These are phyloP conservation scores for Aureobasidium sp. DNA, from an alignment of 2,329 filamentous ascomycete genomes.

Conservation along the genomic window DNA sequence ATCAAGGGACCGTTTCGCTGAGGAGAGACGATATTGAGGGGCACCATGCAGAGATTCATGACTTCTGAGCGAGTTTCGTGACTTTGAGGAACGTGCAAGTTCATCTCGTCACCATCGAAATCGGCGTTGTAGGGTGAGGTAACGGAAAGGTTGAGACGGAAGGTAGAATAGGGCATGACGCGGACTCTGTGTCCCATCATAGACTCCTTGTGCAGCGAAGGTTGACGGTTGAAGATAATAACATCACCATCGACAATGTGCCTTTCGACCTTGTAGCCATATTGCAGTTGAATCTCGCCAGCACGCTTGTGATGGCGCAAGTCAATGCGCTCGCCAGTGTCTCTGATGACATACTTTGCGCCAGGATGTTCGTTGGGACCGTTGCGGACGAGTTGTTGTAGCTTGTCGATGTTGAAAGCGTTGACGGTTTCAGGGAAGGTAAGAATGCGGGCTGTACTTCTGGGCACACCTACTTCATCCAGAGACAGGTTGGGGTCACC, in stretches of 20 bases:
- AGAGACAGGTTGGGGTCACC: slow-evolving; percentile 94
- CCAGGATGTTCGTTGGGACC: slow-evolving; percentile 93
- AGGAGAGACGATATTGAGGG: slow-evolving; percentile 94
- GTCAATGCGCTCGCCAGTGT: slow-evolving; percentile 90
- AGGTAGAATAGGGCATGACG: slow-evolving; percentile 99
- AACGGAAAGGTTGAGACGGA: slow-evolving; percentile 93
- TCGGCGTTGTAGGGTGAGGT: slow-evolving; percentile 99
- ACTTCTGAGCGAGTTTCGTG: slow-evolving; percentile 96
- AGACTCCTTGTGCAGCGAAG: slow-evolving; percentile 97
- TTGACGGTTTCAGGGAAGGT: slow-evolving; percentile 98
- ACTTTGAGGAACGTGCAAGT: slow-evolving; percentile 96
- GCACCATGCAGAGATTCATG: slow-evolving; percentile 93
- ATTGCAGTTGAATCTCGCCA: slow-evolving; percentile 78
- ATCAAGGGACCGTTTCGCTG: slow-evolving; percentile 95
- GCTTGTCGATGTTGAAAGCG: slow-evolving; percentile 91
- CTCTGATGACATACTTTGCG: slow-evolving; percentile 91
- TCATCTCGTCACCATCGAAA: slow-evolving; percentile 99
- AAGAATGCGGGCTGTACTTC: slow-evolving; percentile 83
- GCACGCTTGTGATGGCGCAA: slow-evolving; percentile 86
- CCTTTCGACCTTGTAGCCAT: slow-evolving; percentile 97
- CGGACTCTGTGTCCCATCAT: slow-evolving; percentile 99
- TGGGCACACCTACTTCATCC: slow-evolving; percentile 93
- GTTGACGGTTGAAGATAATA: slow-evolving; percentile 99
- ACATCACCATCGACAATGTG: slow-evolving; percentile 94
- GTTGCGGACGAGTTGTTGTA: slow-evolving; percentile 84